Evolutionary conservation across 257 asterid genomes (phyloP).

Genomic region (Solanum lycopersicoides): DNA sequence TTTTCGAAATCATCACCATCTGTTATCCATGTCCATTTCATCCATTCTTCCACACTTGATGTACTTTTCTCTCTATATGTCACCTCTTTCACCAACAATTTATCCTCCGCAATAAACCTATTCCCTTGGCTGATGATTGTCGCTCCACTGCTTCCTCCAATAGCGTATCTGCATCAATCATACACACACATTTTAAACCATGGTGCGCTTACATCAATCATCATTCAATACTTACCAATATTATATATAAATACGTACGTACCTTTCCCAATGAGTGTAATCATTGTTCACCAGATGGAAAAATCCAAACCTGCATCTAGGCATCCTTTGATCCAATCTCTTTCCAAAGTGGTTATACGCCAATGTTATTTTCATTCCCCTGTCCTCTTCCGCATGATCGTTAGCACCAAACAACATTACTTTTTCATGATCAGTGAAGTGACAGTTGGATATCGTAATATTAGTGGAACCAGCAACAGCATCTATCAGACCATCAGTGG

Average conservation of each 20-base stretch:
- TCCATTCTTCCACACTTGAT: neutral
- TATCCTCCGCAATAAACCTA: neutral
- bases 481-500: constrained; percentile 24
- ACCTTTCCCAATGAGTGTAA: constrained; percentile 34
- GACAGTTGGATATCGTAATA: constrained; percentile 22
- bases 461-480: constrained; percentile 19
- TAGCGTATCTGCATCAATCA: neutral
- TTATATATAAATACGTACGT: neutral
- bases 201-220: too few relatives aligned
- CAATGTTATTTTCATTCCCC: constrained; percentile 16
- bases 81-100: neutral
- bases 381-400: constrained; percentile 6
- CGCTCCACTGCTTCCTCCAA: neutral
- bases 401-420: constrained; percentile 20
- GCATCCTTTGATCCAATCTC: constrained; percentile 30
- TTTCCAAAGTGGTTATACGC: constrained; percentile 28
- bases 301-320: constrained; percentile 24
- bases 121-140: constrained; percentile 1
- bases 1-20: neutral
- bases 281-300: constrained; percentile 29
- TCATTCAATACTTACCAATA: neutral
- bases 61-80: neutral
- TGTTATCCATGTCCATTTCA: constrained; percentile 2
- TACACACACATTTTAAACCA: neutral
- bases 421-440: constrained; percentile 28